Percentiles rank a stretch among this genome's conserved stretches.
These are phyloP conservation scores for Sugiyamaella boreocaroliniensis DNA, from an alignment of 805 yeast species.

Conservation along the genomic window DNA sequence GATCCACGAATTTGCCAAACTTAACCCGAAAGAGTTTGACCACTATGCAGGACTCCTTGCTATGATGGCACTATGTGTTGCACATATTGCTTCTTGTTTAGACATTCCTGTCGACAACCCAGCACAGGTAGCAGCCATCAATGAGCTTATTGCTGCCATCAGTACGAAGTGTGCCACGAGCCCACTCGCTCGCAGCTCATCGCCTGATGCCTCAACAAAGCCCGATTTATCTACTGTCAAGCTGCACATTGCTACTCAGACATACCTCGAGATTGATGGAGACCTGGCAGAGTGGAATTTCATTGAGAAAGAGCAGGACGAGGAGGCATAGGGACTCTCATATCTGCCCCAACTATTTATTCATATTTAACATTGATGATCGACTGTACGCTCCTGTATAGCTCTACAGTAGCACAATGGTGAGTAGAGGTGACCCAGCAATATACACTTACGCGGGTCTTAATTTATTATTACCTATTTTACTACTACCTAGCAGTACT, in stretches of 20 bases:
- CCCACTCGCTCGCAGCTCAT: not conserved
- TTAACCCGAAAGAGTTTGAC: constrained; percentile 27
- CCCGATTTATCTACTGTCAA: constrained; percentile 12
- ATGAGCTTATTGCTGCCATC: constrained; percentile 18
- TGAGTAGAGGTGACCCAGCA: too few relatives aligned
- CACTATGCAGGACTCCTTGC: constrained; percentile 27
- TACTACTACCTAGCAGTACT: too few relatives aligned
- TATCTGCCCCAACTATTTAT: not conserved
- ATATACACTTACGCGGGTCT: too few relatives aligned
- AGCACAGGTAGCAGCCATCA: constrained; percentile 21
- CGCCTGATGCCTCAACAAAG: not conserved
- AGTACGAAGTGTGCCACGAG: not conserved
- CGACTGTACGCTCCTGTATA: not conserved
- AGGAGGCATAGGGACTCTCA: not conserved
- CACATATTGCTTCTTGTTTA: constrained; percentile 23
- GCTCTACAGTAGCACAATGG: too few relatives aligned
- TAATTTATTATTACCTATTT: too few relatives aligned
- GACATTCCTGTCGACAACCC: constrained; percentile 23
- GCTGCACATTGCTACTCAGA: constrained; percentile 27
- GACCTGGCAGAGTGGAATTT: constrained; percentile 32
- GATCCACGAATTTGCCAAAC: constrained; percentile 24
- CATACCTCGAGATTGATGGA: constrained; percentile 30
- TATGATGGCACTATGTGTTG: constrained; percentile 29
- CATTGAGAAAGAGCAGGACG: constrained; percentile 16
- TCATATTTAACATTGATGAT: too few relatives aligned